A percentile compares a stretch with the other conserved stretches of the same genome.
These are phyloP conservation scores for Jatropha podagrica DNA, from an alignment of 441 rosid genomes.

Conservation along the genomic window DNA sequence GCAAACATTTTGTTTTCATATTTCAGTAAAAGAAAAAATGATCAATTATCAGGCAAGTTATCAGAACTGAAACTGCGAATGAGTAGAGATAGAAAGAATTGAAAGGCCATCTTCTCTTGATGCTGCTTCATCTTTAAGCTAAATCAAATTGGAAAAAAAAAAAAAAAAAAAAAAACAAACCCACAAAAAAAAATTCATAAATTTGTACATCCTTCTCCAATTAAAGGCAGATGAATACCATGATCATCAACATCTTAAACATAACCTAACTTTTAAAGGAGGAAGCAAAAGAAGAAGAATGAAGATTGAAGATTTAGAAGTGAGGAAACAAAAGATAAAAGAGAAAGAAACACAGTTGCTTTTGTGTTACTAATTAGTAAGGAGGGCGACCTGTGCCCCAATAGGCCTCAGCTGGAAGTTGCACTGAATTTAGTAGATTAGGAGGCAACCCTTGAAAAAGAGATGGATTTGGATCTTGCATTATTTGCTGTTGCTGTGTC, in stretches of 20 bases:
- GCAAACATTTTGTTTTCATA: conserved; percentile 4
- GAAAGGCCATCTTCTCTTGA: conserved; percentile 14
- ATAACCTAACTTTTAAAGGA: conserved; percentile 22
- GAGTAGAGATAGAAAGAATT: background rate
- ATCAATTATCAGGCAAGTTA: conserved; percentile 31
- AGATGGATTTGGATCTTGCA: conserved; percentile 50
- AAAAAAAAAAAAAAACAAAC: conserved; percentile 3
- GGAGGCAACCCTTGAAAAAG: conserved; percentile 65
- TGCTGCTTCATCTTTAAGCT: conserved; percentile 31
- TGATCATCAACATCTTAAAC: conserved; percentile 26
- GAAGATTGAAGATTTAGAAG: conserved; percentile 25
- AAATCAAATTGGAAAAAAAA: conserved; percentile 11
- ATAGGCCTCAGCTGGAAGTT: conserved; percentile 67
- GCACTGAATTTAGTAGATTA: conserved; percentile 70
- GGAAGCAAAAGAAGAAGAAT: conserved; percentile 33
- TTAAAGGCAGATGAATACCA: conserved; percentile 34
- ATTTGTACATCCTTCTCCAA: conserved; percentile 54
- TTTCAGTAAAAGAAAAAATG: conserved; percentile 15
- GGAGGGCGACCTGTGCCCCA: conserved; percentile 72
- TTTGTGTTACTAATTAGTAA: conserved; percentile 39
- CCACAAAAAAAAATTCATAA: conserved; percentile 23
- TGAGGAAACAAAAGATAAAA: conserved; percentile 9
- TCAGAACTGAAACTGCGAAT: conserved; percentile 20
- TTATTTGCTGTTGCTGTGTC: conserved; percentile 40
- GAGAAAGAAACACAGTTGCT: conserved; percentile 19